Conservation (phyloP, 257 asterid species). For the Solanum bukasovii region DNA sequence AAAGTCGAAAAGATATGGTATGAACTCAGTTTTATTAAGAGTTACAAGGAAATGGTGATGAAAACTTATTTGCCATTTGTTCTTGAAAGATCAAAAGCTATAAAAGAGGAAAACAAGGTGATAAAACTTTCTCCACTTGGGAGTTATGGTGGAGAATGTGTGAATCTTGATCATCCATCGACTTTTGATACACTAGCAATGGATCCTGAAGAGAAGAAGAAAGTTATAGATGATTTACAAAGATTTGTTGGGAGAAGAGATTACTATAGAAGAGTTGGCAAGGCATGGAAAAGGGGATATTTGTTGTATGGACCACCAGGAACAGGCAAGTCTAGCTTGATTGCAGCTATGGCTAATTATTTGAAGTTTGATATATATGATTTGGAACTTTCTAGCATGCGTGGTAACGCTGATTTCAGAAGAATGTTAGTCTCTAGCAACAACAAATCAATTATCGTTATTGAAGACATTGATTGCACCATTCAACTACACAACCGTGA, state of each 20-base stretch:
- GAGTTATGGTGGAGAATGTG: background rate
- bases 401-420: background rate
- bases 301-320: constrained; percentile 23
- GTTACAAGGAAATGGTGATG: constrained; percentile 1
- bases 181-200: constrained; percentile 25
- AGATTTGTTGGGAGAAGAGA: constrained; percentile 12
- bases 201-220: constrained; percentile 14
- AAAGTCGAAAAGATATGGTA: background rate
- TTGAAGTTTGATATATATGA: constrained; percentile 15
- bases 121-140: constrained; percentile 11
- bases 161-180: constrained; percentile 24
- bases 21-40: constrained; percentile 10
- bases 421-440: background rate
- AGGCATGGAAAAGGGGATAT: constrained; percentile 25
- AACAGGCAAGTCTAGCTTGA: constrained; percentile 18
- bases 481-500: constrained; percentile 7
- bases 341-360: constrained; percentile 26
- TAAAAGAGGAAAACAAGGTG: constrained; percentile 8
- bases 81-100: constrained; percentile 6
- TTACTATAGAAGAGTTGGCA: constrained; percentile 20
- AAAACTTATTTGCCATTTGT: constrained; percentile 11
- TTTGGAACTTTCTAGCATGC: constrained; percentile 12
- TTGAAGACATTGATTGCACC: constrained; percentile 25
- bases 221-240: constrained; percentile 14
- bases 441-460: constrained; percentile 12